These are phyloP conservation scores for Oenanthe javanica DNA, from an alignment of 140 eudicot species.

Conservation along the genomic window DNA sequence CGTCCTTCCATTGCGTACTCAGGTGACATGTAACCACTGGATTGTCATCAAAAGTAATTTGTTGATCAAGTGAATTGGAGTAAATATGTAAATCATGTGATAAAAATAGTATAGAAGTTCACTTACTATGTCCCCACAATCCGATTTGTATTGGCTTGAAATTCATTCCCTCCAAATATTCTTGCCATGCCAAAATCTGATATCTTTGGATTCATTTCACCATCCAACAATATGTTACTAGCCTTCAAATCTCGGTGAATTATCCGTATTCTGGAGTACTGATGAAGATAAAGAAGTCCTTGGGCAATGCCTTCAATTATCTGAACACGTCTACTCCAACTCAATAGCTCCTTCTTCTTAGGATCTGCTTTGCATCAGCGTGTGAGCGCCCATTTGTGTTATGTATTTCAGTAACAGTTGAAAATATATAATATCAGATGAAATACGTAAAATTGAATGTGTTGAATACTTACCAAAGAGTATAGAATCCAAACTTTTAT, in stretches of 20 bases:
- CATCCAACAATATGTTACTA: constrained; percentile 13
- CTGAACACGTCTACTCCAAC: not conserved
- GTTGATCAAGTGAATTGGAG: not conserved
- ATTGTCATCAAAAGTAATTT: not conserved
- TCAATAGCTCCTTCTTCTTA: not conserved
- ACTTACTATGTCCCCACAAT: constrained; percentile 11
- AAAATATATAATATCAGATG: not conserved
- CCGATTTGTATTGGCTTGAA: constrained; percentile 9
- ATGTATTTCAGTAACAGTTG: not conserved
- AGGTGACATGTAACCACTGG: constrained; percentile 10
- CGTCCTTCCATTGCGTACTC: constrained; percentile 17
- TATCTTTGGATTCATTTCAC: constrained; percentile 11
- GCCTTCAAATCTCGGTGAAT: constrained; percentile 14
- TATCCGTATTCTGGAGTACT: constrained; percentile 11
- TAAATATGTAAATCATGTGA: not conserved
- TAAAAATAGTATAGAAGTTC: not conserved
- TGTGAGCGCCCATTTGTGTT: not conserved
- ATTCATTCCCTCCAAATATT: constrained; percentile 11
- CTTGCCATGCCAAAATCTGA: constrained; percentile 19
- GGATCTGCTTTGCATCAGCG: constrained; percentile 2
- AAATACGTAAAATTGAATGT: not conserved
- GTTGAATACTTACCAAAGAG: not conserved
- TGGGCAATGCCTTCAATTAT: constrained; percentile 16
- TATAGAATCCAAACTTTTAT: constrained; percentile 9
- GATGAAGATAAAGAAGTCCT: constrained; percentile 16